Percentiles rank a stretch among this genome's conserved stretches.
These are phyloP conservation scores for Globisporangium takayamanum DNA, from an alignment of 352 stramenopile genomes.

Conservation along the genomic window DNA sequence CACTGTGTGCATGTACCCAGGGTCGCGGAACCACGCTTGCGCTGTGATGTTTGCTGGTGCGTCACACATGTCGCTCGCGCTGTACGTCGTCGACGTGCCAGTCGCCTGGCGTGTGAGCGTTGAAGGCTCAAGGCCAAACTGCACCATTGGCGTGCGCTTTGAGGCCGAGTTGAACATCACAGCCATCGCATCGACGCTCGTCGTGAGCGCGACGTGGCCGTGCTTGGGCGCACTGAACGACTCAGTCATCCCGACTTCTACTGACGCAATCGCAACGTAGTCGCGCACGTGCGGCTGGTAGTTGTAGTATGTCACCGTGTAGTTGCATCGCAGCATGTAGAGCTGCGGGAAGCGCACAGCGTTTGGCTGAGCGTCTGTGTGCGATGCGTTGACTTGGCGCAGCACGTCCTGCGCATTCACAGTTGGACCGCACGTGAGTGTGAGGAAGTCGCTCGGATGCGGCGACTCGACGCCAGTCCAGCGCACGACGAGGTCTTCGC, in stretches of 20 bases:
- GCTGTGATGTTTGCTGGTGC: slow-evolving; percentile 48
- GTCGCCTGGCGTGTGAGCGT: slow-evolving; percentile 17
- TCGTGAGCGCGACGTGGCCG: slow-evolving; percentile 50
- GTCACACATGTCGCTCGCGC: slow-evolving; percentile 57
- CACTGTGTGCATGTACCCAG: slow-evolving; percentile 76
- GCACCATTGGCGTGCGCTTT: slow-evolving; percentile 29
- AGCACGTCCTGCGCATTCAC: slow-evolving; percentile 53
- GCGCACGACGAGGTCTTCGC: slow-evolving; percentile 66
- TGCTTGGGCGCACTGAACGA: slow-evolving; percentile 59
- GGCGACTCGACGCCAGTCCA: slow-evolving; percentile 44
- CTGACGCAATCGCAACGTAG: slow-evolving; percentile 18
- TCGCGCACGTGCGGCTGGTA: slow-evolving; percentile 14
- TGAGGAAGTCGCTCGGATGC: slow-evolving; percentile 58
- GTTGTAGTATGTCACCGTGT: slow-evolving; percentile 52
- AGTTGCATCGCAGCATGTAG: slow-evolving; percentile 70
- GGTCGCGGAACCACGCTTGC: slow-evolving; percentile 69
- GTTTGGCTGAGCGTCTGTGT: slow-evolving; percentile 17
- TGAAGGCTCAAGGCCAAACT: slow-evolving; percentile 27
- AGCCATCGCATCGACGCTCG: slow-evolving; percentile 39
- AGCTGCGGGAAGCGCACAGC: slow-evolving; percentile 55
- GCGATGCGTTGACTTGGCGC: slow-evolving; percentile 22
- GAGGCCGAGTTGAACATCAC: slow-evolving; percentile 74
- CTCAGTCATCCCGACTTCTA: slow-evolving; percentile 43
- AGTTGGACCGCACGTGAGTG: slow-evolving; percentile 60
- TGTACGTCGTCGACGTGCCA: slow-evolving; percentile 62